phyloP scores from a whole-genome alignment of 768 basidiomycete species.

The Leccinum sublutescens region DNA sequence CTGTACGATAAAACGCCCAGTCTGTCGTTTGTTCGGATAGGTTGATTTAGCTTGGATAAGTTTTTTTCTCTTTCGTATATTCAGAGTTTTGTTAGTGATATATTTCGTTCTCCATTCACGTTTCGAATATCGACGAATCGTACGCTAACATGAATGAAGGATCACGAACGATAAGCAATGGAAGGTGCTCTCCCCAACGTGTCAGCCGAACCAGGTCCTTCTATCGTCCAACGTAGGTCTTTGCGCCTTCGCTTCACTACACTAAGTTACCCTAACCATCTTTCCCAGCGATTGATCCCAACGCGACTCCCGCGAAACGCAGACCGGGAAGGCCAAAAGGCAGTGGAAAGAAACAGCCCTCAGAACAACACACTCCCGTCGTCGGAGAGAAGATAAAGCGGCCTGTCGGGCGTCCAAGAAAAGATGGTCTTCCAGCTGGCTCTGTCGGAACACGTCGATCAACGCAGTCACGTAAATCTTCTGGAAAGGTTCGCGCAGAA shows the following conservation, averaged over 20 bases:
- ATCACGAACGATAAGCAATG: slow-evolving; percentile 19
- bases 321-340: slow-evolving; percentile 78
- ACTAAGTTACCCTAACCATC: slow-evolving; percentile 5
- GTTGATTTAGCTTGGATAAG: slow-evolving; percentile 34
- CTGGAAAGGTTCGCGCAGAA: slow-evolving; percentile 28
- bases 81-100: slow-evolving; percentile 32
- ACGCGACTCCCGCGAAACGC: slow-evolving; percentile 49
- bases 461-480: slow-evolving; percentile 40
- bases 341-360: slow-evolving; percentile 65
- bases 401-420: slow-evolving; percentile 77
- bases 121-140: slow-evolving; percentile 18
- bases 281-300: slow-evolving; percentile 26
- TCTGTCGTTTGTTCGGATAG: slow-evolving; percentile 26
- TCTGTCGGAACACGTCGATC: slow-evolving; percentile 52
- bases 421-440: slow-evolving; percentile 79
- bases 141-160: slow-evolving; percentile 29
- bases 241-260: neutral
- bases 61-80: slow-evolving; percentile 36
- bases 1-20: slow-evolving; percentile 6
- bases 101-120: slow-evolving; percentile 23
- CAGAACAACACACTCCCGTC: slow-evolving; percentile 34
- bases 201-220: slow-evolving; percentile 25
- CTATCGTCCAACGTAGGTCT: slow-evolving; percentile 28
- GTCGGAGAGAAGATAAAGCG: slow-evolving; percentile 61
- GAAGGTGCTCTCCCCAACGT: slow-evolving; percentile 26